Base-by-base conservation (phyloP, 83 land plant species). In the Picea mariana region DNA sequence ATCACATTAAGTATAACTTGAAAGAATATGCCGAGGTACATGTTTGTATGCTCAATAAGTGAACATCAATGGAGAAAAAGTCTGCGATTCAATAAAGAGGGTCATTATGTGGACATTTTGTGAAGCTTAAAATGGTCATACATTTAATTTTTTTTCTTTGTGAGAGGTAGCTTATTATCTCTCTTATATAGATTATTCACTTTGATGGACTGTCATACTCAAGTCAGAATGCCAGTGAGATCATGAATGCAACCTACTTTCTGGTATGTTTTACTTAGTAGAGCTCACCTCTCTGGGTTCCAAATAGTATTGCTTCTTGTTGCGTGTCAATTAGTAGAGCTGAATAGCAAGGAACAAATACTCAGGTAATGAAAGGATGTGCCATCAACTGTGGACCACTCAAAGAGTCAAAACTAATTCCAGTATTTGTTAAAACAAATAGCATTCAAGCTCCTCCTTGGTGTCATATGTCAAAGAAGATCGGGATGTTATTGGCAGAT, bases 121-220 rank as follows among this genome's bases (percentile, higher is more conserved):
- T 81, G 3, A 64, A 52, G 34, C 26, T 20, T 24, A 77, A 44
- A 38, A 3, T 55, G 40, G 18, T 79, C 69, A 26, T 67, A 49
- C 34, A 27, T 26, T 72, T 34, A 1, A 7, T 3, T 4, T 58
- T 75, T 44, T 62, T 18, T 62, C 23, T 40, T 44, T 49, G 42
- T 62, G 67, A 65, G 21, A 42, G 7, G 2, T 64, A 26, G 15
- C 85, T 12, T 80, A 31, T 31, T 40, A 21, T 52, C 64, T 62
- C 7, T 52, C 2, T 52, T 52, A 11, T 52, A 52, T 15, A 52
- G 15, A 52, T 52, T 52, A 52, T 52, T 1, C 13, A 52, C 58
- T 52, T 97, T 84, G 89, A 97, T 83, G 91, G 93, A 81, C 77
- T 87, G 75, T 81, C 24, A 44, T 97, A 85, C 82, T 49, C 82